Percentiles rank a stretch among this genome's conserved stretches.
phyloP scores from a whole-genome alignment of 2,329 filamentous ascomycete species.

The Neofusicoccum parvum region DNA sequence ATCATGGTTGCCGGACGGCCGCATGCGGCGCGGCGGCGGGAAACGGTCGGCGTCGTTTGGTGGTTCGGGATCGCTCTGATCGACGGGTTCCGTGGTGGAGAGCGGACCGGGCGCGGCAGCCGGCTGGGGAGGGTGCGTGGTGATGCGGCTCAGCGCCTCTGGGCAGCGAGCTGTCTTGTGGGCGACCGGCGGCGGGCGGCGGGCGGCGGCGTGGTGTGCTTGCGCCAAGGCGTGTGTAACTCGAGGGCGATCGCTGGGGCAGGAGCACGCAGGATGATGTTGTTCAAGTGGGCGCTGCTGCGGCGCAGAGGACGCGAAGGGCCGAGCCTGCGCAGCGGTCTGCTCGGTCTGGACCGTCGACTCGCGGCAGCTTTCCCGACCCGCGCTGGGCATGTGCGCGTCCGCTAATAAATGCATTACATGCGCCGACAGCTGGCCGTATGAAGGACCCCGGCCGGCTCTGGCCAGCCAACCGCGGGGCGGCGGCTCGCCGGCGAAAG shows the following conservation, averaged over 20 bases:
- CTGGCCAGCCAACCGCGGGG: slow-evolving; percentile 9
- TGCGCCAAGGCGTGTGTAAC: slow-evolving; percentile 10
- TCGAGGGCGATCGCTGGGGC: slow-evolving; percentile 1
- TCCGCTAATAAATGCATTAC: slow-evolving; percentile 15
- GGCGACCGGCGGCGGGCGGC: not conserved
- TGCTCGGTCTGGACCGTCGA: not conserved
- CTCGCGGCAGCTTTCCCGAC: slow-evolving; percentile 11
- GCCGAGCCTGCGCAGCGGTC: not conserved
- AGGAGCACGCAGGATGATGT: not conserved
- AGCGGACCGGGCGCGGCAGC: not conserved
- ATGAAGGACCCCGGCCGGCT: not conserved
- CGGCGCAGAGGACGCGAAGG: not conserved
- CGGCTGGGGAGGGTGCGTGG: not conserved
- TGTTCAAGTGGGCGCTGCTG: not conserved
- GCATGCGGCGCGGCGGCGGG: slow-evolving; percentile 1
- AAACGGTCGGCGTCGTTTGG: not conserved
- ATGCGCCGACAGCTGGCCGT: slow-evolving; percentile 4
- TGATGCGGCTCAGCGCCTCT: not conserved
- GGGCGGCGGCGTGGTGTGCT: not conserved
- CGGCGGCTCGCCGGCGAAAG: not conserved
- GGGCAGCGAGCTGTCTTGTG: not conserved
- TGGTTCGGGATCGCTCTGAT: slow-evolving; percentile 4
- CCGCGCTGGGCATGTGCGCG: not conserved
- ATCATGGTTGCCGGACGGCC: not conserved
- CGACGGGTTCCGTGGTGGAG: slow-evolving; percentile 1